Evolutionary conservation across 169 alveolate species (phyloP).

Genomic region (Neospora caninum): DNA sequence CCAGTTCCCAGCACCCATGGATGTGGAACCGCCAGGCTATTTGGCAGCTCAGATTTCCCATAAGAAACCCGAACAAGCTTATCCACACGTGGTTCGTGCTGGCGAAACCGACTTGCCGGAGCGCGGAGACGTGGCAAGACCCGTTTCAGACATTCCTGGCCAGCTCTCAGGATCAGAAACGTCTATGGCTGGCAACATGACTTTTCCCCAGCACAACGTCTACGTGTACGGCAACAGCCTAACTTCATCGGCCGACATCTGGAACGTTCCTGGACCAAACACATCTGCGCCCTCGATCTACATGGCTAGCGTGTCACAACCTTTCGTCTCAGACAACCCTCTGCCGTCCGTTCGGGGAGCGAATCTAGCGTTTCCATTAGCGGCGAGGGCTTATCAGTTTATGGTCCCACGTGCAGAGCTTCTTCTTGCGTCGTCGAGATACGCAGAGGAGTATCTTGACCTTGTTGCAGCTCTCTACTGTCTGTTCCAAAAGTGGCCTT

Average conservation of each 20-base stretch:
- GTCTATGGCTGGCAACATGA: too few relatives aligned
- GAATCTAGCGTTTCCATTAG: not conserved
- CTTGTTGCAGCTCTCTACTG: constrained; percentile 9
- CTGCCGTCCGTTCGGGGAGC: not conserved
- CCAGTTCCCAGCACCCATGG: not conserved
- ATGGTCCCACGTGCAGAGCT: constrained; percentile 30
- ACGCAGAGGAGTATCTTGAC: constrained; percentile 16
- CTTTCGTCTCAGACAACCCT: too few relatives aligned
- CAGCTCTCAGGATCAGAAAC: not conserved
- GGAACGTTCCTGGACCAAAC: too few relatives aligned
- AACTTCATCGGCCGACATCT: too few relatives aligned
- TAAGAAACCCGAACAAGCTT: too few relatives aligned
- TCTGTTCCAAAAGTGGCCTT: not conserved
- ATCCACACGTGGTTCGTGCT: not conserved
- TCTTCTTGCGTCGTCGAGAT: not conserved
- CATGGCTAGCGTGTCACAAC: too few relatives aligned
- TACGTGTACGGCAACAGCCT: too few relatives aligned
- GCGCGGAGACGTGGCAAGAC: not conserved
- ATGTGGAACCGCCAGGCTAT: too few relatives aligned
- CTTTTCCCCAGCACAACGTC: too few relatives aligned
- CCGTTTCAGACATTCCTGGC: not conserved
- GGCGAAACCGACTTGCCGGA: not conserved
- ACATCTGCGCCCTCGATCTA: too few relatives aligned
- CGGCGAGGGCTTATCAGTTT: not conserved
- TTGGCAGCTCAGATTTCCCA: too few relatives aligned